Conservation (phyloP, 2,329 filamentous ascomycete genomes). For the Pseudocercospora fuligena region DNA sequence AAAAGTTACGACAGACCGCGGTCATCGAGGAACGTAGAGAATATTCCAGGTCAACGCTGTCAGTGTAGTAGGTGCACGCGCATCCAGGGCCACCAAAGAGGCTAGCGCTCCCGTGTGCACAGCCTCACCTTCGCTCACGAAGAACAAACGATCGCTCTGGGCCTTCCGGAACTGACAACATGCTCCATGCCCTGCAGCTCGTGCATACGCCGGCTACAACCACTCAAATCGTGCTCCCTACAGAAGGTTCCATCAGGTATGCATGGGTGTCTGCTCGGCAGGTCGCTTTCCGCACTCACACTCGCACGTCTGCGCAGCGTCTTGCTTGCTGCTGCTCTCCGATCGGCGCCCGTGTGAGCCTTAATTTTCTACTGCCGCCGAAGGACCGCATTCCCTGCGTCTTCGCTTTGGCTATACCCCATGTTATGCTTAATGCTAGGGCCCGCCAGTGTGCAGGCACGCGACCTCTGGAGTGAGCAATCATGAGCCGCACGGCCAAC, state of each 20-base stretch:
- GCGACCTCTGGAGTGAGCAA: conserved; percentile 14
- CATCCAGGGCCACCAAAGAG: not conserved
- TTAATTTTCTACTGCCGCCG: not conserved
- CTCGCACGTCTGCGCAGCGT: not conserved
- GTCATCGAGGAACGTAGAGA: not conserved
- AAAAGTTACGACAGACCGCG: conserved; percentile 1
- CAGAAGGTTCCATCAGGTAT: conserved; percentile 17
- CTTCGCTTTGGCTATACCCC: conserved; percentile 1
- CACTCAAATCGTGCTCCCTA: conserved; percentile 9
- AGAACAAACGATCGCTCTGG: conserved; percentile 1
- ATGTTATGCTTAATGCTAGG: conserved; percentile 27
- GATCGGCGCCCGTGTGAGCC: conserved; percentile 17
- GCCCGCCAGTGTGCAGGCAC: conserved; percentile 16
- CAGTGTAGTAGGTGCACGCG: not conserved
- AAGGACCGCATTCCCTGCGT: not conserved
- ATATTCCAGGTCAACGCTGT: not conserved
- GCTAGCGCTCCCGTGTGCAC: not conserved
- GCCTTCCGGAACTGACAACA: not conserved
- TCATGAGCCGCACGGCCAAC: conserved; percentile 8
- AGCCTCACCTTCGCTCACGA: conserved; percentile 5
- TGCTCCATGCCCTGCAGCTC: not conserved
- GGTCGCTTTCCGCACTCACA: not conserved
- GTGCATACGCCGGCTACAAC: conserved; percentile 11
- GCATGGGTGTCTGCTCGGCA: conserved; percentile 18
- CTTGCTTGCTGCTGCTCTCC: conserved; percentile 6